These are phyloP conservation scores for Rehmannia glutinosa DNA, from an alignment of 257 asterid species.

Conservation along the genomic window DNA sequence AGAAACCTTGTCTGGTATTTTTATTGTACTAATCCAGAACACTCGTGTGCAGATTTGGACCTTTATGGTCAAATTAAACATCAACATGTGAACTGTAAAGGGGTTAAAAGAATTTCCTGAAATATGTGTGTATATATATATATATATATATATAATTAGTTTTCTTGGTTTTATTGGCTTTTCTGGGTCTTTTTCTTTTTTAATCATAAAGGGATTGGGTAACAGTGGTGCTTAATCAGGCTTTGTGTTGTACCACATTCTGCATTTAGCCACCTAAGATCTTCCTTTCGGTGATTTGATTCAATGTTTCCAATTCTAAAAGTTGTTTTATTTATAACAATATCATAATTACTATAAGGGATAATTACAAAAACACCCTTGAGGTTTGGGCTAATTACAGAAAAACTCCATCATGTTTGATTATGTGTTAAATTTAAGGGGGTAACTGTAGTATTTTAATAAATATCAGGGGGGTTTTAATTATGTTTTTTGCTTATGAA, in stretches of 20 bases:
- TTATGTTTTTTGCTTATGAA: background rate
- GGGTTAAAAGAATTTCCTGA: too few relatives aligned
- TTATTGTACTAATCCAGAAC: constrained; percentile 18
- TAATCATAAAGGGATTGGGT: background rate
- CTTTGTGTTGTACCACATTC: background rate
- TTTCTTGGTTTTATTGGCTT: too few relatives aligned
- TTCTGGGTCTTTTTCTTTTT: too few relatives aligned
- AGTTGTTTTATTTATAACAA: background rate
- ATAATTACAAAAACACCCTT: too few relatives aligned
- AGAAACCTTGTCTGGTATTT: constrained; percentile 40
- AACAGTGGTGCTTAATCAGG: background rate
- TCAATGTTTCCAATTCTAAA: background rate
- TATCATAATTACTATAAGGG: too few relatives aligned
- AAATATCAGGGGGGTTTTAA: background rate
- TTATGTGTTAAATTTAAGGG: too few relatives aligned
- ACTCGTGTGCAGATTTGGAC: constrained; percentile 41
- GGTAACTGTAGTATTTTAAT: too few relatives aligned
- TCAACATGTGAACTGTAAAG: constrained; percentile 1
- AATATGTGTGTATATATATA: too few relatives aligned
- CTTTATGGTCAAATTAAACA: constrained; percentile 33
- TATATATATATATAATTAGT: too few relatives aligned
- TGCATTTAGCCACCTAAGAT: background rate
- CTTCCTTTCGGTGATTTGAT: constrained; percentile 4
- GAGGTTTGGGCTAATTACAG: too few relatives aligned
- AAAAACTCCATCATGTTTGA: too few relatives aligned